Evolutionary conservation across 1,284 basidiomycete species (phyloP).

Genomic region (Meripilus lineatus): DNA sequence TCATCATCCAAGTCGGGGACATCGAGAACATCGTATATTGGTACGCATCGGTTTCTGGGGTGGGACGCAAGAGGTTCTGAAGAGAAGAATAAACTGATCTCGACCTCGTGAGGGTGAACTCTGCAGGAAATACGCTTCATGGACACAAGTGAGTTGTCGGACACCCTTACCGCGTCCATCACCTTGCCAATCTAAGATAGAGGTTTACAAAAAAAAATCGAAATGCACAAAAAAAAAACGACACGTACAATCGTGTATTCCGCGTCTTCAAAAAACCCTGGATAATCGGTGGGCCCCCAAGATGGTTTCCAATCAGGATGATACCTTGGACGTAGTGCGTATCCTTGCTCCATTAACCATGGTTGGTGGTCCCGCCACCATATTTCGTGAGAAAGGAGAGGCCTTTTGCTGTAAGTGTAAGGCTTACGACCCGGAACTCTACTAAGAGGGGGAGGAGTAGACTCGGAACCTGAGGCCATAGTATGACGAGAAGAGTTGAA

Average conservation of each 20-base stretch:
- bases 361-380: conserved; percentile 11
- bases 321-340: background rate
- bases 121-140: conserved; percentile 17
- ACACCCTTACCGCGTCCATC: conserved; percentile 22
- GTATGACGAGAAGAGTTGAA: too few species aligned
- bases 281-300: background rate
- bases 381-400: background rate
- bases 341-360: background rate
- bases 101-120: conserved; percentile 14
- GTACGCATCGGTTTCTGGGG: conserved; percentile 18
- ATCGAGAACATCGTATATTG: conserved; percentile 19
- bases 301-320: conserved; percentile 1
- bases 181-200: conserved; percentile 10
- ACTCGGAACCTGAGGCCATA: too few species aligned
- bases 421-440: too few species aligned
- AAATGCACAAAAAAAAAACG: too few species aligned
- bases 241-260: background rate
- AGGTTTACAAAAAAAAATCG: too few species aligned
- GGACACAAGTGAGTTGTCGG: conserved; percentile 18
- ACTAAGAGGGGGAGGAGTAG: too few species aligned
- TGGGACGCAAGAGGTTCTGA: conserved; percentile 3
- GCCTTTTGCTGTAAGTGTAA: too few species aligned
- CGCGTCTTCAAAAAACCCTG: conserved; percentile 11
- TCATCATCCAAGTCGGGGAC: conserved; percentile 12
- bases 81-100: conserved; percentile 8